Evolutionary conservation across 371 early-diverging fungal genomes (phyloP).

Genomic region (Actinomucor elegans): DNA sequence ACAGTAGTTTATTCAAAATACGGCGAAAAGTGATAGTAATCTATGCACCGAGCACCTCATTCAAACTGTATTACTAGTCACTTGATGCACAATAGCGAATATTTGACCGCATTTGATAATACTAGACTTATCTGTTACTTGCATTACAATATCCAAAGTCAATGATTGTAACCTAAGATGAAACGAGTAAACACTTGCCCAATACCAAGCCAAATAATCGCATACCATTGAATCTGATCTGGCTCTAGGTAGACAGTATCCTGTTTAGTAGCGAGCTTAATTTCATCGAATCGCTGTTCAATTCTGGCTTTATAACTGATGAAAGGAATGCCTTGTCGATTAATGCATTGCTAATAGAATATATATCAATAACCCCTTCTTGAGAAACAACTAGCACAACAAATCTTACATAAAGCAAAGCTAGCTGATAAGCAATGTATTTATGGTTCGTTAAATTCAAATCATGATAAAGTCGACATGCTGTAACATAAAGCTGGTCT

Average conservation of each 20-base stretch:
- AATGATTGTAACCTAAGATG: neutral
- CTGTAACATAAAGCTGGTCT: constrained; percentile 51
- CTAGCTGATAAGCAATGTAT: constrained; percentile 59
- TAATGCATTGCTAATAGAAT: constrained; percentile 47
- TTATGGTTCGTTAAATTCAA: constrained; percentile 46
- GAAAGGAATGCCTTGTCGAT: constrained; percentile 41
- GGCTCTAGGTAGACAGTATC: neutral
- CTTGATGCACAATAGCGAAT: neutral
- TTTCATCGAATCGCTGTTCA: constrained; percentile 47
- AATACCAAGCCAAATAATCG: no score
- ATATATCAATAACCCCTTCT: no score
- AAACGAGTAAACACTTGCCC: neutral
- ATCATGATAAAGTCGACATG: constrained; percentile 51
- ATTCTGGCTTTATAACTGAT: constrained; percentile 39
- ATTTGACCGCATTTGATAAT: neutral
- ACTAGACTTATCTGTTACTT: neutral
- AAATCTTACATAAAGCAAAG: constrained; percentile 51
- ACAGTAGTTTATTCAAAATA: no score
- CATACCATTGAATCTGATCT: constrained; percentile 8
- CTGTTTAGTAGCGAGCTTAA: constrained; percentile 25
- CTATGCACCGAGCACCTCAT: no score
- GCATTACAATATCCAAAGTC: constrained; percentile 6
- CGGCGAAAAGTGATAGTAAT: no score
- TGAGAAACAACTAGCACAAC: no score
- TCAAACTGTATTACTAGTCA: no score